Base-by-base conservation (phyloP, 805 yeast genomes). In the Saturnispora ahearnii region DNA sequence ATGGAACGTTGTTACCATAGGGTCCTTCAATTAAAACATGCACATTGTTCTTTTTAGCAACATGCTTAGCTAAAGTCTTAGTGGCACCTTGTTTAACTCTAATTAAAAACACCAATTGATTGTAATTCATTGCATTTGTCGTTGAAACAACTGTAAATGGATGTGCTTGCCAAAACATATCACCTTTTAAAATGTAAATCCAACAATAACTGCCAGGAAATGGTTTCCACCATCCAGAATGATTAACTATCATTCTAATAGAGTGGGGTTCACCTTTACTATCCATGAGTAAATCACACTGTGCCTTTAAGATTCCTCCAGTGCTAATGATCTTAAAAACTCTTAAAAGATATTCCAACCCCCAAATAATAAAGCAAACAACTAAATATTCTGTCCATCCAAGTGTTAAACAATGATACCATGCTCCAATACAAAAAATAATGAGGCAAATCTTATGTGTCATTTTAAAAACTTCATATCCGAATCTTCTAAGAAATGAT, bases 361-460 rank as follows among this genome's bases (percentile, higher is more conserved):
- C 73, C 96, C 96, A 88, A 8, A 87, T 70, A 0, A 78, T 82
- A 52, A 78, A 72, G 8, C 81, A 60, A 4, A 79, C 74, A 50
- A 76, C 79, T 21, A 74, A 57, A 66, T 73, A 78, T 50, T 71
- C 74, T 56, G 73, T 71, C 73, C 78, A 77, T 1, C 75, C 76
- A 47, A 71, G 50, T n/a, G 72, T 68, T 50, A 63, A 55, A 46
- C 79, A 72, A 54, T 76, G 80, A 44, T 68, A 67, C 72, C 76
- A 75, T 21, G 71, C 62, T 8, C 76, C 73, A 45, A 67, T 61
- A 12, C 74, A 62, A 53, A 77, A 76, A 1, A 72, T 44, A 5
- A 69, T 51, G 3, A 73, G 70, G 42, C 76, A 48, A 1, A 69
- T 37, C 32, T 73, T 71, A 59, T 77, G 82, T 3, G 67, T 45